Conservation (phyloP, 371 early-diverging fungal species). For the Choanephora cucurbitarum region DNA sequence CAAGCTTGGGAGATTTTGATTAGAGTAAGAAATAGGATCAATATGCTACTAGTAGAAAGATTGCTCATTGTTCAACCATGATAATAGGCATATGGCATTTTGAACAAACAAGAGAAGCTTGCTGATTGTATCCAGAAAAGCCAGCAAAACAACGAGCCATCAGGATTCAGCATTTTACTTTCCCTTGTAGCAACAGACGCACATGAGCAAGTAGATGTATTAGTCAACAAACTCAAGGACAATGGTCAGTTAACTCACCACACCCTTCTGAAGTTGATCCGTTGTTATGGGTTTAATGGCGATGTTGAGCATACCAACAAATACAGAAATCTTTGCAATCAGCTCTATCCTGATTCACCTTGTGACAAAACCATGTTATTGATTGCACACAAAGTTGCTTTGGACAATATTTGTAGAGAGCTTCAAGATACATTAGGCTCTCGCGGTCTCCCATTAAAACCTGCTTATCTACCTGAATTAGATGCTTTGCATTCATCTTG, state of each 20-base stretch:
- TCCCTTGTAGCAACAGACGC: slow-evolving; percentile 24
- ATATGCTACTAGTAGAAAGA: neutral
- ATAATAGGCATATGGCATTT: slow-evolving; percentile 32
- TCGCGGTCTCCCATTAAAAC: slow-evolving; percentile 19
- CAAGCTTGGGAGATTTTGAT: slow-evolving; percentile 34
- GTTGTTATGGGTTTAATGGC: slow-evolving; percentile 32
- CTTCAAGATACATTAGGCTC: slow-evolving; percentile 12
- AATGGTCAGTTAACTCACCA: slow-evolving; percentile 1
- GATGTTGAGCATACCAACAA: slow-evolving; percentile 15
- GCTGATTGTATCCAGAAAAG: slow-evolving; percentile 5
- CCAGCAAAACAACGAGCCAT: neutral
- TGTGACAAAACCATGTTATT: slow-evolving; percentile 21
- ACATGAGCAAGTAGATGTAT: slow-evolving; percentile 14
- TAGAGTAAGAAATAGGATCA: slow-evolving; percentile 23
- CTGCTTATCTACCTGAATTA: slow-evolving; percentile 5
- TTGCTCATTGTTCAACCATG: neutral
- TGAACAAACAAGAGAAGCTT: slow-evolving; percentile 18
- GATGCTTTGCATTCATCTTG: slow-evolving; percentile 30
- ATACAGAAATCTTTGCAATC: slow-evolving; percentile 17
- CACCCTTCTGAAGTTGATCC: slow-evolving; percentile 22
- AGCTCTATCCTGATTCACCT: slow-evolving; percentile 15
- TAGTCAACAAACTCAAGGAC: slow-evolving; percentile 21
- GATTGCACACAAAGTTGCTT: slow-evolving; percentile 28
- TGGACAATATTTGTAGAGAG: slow-evolving; percentile 10
- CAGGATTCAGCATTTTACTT: slow-evolving; percentile 16